These are phyloP conservation scores for Globomyces pollinis-pini DNA, from an alignment of 192 early-diverging fungal species.

Conservation along the genomic window DNA sequence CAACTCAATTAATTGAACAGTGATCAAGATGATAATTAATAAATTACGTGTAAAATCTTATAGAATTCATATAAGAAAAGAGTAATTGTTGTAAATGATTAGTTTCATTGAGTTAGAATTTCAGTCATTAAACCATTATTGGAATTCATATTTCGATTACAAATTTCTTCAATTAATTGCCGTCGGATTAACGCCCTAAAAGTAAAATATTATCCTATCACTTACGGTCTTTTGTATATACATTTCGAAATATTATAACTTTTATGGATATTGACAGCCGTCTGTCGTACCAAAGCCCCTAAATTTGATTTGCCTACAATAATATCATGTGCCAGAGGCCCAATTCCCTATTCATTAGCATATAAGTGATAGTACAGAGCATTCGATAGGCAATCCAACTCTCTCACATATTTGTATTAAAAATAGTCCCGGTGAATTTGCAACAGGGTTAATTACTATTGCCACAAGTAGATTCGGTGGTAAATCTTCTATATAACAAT, in stretches of 20 bases:
- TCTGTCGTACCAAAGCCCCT: slow-evolving; percentile 60
- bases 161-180: slow-evolving; percentile 36
- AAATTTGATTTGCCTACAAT: slow-evolving; percentile 59
- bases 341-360: slow-evolving; percentile 32
- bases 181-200: slow-evolving; percentile 25
- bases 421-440: slow-evolving; percentile 53
- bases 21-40: no score
- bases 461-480: slow-evolving; percentile 33
- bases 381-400: not conserved
- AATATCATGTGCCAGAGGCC: slow-evolving; percentile 69
- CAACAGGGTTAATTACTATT: slow-evolving; percentile 64
- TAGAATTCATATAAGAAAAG: no score
- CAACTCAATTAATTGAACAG: no score
- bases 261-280: slow-evolving; percentile 59
- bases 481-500: not conserved
- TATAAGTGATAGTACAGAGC: not conserved
- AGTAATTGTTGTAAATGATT: no score
- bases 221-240: slow-evolving; percentile 49
- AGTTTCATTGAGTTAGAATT: no score
- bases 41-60: no score
- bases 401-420: slow-evolving; percentile 53
- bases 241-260: slow-evolving; percentile 45
- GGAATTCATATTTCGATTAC: no score
- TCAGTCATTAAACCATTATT: no score
- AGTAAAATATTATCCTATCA: slow-evolving; percentile 11